Percentiles rank a stretch among this genome's conserved stretches.
These are phyloP conservation scores for Xylaria sp. DNA, from an alignment of 2,329 filamentous ascomycete genomes.

Conservation along the genomic window DNA sequence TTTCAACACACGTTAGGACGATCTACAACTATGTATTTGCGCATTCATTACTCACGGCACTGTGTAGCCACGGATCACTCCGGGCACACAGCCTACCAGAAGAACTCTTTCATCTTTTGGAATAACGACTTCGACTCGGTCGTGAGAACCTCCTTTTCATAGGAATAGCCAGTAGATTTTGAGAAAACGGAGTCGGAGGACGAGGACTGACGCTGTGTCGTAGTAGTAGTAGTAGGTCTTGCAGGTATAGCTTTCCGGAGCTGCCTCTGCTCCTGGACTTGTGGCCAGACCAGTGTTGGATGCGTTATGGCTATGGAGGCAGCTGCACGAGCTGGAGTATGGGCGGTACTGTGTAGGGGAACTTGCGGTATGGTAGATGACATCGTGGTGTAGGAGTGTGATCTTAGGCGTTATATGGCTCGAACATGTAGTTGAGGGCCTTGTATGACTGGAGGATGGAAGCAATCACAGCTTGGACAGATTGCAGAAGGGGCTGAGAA, in stretches of 20 bases:
- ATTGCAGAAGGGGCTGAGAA: background rate
- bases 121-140: constrained; percentile 4
- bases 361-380: constrained; percentile 18
- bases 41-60: background rate
- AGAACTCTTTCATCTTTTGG: constrained; percentile 16
- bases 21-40: background rate
- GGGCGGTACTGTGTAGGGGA: background rate
- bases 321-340: constrained; percentile 37
- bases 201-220: constrained; percentile 28
- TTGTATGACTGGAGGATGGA: background rate
- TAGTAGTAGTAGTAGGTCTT: background rate
- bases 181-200: constrained; percentile 30
- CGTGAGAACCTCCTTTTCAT: constrained; percentile 36
- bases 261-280: constrained; percentile 41
- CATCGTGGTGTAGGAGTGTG: background rate
- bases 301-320: constrained; percentile 42
- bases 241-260: background rate
- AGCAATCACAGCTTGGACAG: background rate
- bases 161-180: constrained; percentile 41
- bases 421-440: background rate
- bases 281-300: constrained; percentile 42
- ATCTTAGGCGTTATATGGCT: background rate
- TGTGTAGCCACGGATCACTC: background rate
- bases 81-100: background rate
- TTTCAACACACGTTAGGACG: background rate